Evolutionary conservation across 2,329 filamentous ascomycete genomes (phyloP), one percentile per base, ranked within the genome.

Genomic region (Cordyceps militaris): DNA sequence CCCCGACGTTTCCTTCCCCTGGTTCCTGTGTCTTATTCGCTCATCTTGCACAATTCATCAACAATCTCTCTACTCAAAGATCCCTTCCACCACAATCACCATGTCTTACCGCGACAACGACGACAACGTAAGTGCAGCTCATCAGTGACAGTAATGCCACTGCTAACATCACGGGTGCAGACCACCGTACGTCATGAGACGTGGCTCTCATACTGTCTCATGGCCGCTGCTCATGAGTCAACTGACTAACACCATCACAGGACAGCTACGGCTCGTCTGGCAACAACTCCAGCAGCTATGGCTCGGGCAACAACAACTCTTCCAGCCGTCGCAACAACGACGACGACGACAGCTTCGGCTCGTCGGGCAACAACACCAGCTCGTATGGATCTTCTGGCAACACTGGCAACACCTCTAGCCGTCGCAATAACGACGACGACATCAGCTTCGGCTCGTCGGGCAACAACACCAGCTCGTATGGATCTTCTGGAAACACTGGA

Each of bases 21-120:
- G 11, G 2, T 23, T 30, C 21, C 8, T 28, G 32, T 19, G 14
- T 11, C 8, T 46, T 26, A 40, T 56, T 48, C 52, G 14, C 43
- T 56, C 43, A 56, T 34, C 28, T 14, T 11, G 23, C 14, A n/a
- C 21, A 24, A 10, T 4, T 13, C 4, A 13, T 8, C 28, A 24
- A 24, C 7, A 10, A 42, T n/a, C n/a, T 49, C 19, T n/a, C 30
- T 42, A 26, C 19, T 10, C 21, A 13, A 6, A 26, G n/a, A 38
- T 16, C 13, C 21, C 14, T 13, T 49, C 23, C 16, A 56, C 23
- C 21, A 36, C 38, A 55, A 34, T 62, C 64, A 73, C 34, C 56
- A 76, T 79, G 77, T 79, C 77, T 73, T 78, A 75, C 73, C 69
- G 71, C 66, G 67, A 72, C 61, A 72, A 76, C 71, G 69, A 70